A percentile compares a stretch with the other conserved stretches of the same genome.
Conservation (phyloP, 228 moss, liverwort and hornwort genomes). For the Sphagnum magellanicum region DNA sequence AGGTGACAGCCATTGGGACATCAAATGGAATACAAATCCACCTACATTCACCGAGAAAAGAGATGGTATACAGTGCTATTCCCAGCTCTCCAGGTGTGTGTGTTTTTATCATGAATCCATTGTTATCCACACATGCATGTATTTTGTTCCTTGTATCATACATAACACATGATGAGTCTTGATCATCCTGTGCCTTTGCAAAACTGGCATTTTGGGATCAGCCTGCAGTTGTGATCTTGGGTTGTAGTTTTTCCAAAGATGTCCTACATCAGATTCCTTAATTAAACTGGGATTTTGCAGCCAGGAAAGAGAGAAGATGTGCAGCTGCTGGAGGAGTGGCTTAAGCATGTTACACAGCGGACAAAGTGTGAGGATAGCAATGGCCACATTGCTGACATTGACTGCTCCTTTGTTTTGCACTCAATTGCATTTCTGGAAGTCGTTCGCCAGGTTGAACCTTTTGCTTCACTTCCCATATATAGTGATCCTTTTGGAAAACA, state of each 20-base stretch:
- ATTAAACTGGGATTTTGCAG: constrained; percentile 24
- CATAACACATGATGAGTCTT: no score
- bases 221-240: no score
- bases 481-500: no score
- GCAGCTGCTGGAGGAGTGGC: constrained; percentile 83
- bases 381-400: constrained; percentile 71
- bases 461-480: no score
- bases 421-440: constrained; percentile 87
- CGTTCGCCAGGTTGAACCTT: constrained; percentile 76
- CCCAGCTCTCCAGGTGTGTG: constrained; percentile 82
- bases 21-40: constrained; percentile 76
- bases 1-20: constrained; percentile 47
- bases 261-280: no score
- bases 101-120: background rate
- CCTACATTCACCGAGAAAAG: constrained; percentile 85
- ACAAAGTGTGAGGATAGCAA: constrained; percentile 68
- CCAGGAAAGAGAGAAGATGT: constrained; percentile 99
- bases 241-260: no score
- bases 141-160: no score
- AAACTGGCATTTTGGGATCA: no score
- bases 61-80: constrained; percentile 92
- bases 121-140: no score
- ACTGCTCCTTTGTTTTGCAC: constrained; percentile 77
- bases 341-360: constrained; percentile 73
- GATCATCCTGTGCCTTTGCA: no score